Evolutionary conservation across 768 basidiomycete genomes (phyloP).

Genomic region (Phanerochaete carnosa): DNA sequence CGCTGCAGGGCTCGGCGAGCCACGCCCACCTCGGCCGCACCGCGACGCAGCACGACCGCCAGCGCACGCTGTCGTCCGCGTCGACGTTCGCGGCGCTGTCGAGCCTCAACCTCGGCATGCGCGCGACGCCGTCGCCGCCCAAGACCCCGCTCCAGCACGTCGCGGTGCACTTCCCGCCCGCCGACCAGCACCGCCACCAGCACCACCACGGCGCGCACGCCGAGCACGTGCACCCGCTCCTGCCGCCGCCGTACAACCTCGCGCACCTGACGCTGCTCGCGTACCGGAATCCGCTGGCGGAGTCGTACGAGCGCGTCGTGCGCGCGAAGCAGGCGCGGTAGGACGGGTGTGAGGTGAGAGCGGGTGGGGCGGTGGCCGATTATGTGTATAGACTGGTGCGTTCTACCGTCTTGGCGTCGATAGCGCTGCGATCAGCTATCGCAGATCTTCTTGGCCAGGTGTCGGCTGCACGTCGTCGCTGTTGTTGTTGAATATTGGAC

Average conservation of each 20-base stretch:
- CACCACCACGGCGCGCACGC: slow-evolving; percentile 47
- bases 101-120: slow-evolving; percentile 21
- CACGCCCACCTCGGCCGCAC: slow-evolving; percentile 18
- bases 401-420: background rate
- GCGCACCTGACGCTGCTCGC: slow-evolving; percentile 69
- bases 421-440: background rate
- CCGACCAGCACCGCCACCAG: slow-evolving; percentile 39
- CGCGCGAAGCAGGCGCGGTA: slow-evolving; percentile 43
- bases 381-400: background rate
- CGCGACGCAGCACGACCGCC: slow-evolving; percentile 23
- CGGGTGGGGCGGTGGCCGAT: background rate
- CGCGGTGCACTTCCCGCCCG: slow-evolving; percentile 61
- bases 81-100: slow-evolving; percentile 26
- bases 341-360: background rate
- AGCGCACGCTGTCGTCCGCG: slow-evolving; percentile 27
- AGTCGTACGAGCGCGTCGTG: slow-evolving; percentile 66
- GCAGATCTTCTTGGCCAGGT: background rate
- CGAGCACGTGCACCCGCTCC: slow-evolving; percentile 64
- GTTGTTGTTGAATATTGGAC: background rate
- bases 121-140: slow-evolving; percentile 26
- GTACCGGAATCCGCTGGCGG: slow-evolving; percentile 62
- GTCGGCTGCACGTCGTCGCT: background rate
- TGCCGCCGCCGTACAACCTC: slow-evolving; percentile 69
- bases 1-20: slow-evolving; percentile 31
- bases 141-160: slow-evolving; percentile 38